These are phyloP conservation scores for Zygosaccharomyces sapae DNA, from an alignment of 1,139 yeast genomes.

Conservation along the genomic window DNA sequence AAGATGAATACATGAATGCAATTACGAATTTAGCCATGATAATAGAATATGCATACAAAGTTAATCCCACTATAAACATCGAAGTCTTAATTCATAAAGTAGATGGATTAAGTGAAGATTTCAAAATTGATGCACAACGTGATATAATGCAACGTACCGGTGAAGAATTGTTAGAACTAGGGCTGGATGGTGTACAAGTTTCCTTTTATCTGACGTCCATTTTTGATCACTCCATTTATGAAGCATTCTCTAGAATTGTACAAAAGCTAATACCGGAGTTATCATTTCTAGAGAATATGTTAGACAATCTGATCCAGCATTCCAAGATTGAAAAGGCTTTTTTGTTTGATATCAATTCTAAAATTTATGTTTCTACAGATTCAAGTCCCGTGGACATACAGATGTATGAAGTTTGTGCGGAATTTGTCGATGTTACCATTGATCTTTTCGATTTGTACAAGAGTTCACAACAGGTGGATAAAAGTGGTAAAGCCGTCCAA, in stretches of 20 bases:
- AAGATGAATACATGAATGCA: slow-evolving; percentile 91
- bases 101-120: slow-evolving; percentile 92
- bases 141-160: slow-evolving; percentile 96
- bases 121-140: slow-evolving; percentile 87
- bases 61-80: slow-evolving; percentile 79
- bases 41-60: slow-evolving; percentile 80
- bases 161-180: slow-evolving; percentile 85
- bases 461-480: slow-evolving; percentile 28
- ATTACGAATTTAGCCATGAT: slow-evolving; percentile 84
- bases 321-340: slow-evolving; percentile 90
- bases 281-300: slow-evolving; percentile 81
- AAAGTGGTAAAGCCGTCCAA: slow-evolving; percentile 13
- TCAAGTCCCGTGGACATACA: slow-evolving; percentile 93
- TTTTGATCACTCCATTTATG: slow-evolving; percentile 92
- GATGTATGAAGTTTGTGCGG: slow-evolving; percentile 95
- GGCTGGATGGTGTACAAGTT: slow-evolving; percentile 86
- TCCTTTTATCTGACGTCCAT: slow-evolving; percentile 89
- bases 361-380: slow-evolving; percentile 93
- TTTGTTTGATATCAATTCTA: slow-evolving; percentile 86
- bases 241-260: slow-evolving; percentile 88
- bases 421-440: slow-evolving; percentile 88
- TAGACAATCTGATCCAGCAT: slow-evolving; percentile 84
- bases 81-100: slow-evolving; percentile 94
- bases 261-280: slow-evolving; percentile 87
- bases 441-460: slow-evolving; percentile 76